phyloP scores from a whole-genome alignment of 164 flowering plant species.

The Chimonanthus salicifolius region DNA sequence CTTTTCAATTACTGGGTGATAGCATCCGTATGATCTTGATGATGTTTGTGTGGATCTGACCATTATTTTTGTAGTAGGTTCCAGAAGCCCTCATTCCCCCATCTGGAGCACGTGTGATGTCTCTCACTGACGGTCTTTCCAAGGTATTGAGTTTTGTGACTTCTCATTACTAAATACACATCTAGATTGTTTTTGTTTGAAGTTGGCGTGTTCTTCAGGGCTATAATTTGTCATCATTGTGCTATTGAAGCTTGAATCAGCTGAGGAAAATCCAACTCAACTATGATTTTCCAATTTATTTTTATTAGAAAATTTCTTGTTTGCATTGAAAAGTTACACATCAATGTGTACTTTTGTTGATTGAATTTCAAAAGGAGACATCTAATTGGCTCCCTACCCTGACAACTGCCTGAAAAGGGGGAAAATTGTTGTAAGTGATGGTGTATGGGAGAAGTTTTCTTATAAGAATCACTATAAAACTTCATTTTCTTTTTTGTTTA shows the following conservation, averaged over 20 bases:
- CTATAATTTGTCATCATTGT: background rate
- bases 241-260: background rate
- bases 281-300: background rate
- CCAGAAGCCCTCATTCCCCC: constrained; percentile 95
- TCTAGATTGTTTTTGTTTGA: constrained; percentile 2
- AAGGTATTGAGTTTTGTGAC: constrained; percentile 44
- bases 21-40: constrained; percentile 9
- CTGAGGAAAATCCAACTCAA: background rate
- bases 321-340: too few relatives aligned
- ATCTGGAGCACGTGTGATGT: constrained; percentile 94
- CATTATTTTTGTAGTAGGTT: constrained; percentile 43
- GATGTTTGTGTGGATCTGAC: constrained; percentile 8
- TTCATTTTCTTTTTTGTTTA: background rate
- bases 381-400: too few relatives aligned
- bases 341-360: background rate
- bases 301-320: background rate
- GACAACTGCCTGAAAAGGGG: too few relatives aligned
- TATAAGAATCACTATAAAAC: too few relatives aligned
- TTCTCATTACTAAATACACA: background rate
- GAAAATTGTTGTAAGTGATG: too few relatives aligned
- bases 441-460: too few relatives aligned
- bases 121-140: constrained; percentile 89
- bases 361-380: too few relatives aligned
- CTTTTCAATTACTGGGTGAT: constrained; percentile 21
- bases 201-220: background rate